phyloP scores from a whole-genome alignment of 2,329 filamentous ascomycete species.

The Basipetospora chlamydospora region DNA sequence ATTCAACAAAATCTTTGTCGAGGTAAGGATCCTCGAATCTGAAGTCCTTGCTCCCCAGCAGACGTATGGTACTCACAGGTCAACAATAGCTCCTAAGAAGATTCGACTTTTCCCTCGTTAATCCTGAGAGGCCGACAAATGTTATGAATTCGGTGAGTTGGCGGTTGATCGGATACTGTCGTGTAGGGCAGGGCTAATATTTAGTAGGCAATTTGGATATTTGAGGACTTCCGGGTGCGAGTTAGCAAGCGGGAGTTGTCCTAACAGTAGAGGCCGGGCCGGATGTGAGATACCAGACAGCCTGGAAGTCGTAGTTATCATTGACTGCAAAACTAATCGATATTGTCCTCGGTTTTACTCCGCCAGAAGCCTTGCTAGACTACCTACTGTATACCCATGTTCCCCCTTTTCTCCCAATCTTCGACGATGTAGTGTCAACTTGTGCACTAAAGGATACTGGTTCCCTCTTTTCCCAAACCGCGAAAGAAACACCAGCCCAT shows the following conservation, averaged over 20 bases:
- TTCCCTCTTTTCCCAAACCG: too few species aligned
- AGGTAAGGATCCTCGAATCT: conserved; percentile 20
- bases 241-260: conserved; percentile 1
- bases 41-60: background rate
- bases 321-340: too few species aligned
- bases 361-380: too few species aligned
- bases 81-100: conserved; percentile 1
- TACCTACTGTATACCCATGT: too few species aligned
- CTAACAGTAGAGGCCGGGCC: too few species aligned
- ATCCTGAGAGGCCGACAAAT: background rate
- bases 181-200: background rate
- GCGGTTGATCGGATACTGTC: background rate
- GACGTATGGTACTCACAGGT: background rate
- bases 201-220: conserved; percentile 3
- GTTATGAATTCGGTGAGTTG: conserved; percentile 1
- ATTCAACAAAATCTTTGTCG: conserved; percentile 27
- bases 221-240: conserved; percentile 4
- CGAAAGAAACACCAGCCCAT: too few species aligned
- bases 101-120: conserved; percentile 4
- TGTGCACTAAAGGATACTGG: too few species aligned
- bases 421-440: too few species aligned
- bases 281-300: too few species aligned
- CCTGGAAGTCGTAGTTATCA: too few species aligned
- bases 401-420: too few species aligned
- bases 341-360: too few species aligned